These are phyloP conservation scores for Mycosphaerelloides madeirae DNA, from an alignment of 2,329 filamentous ascomycete genomes.

Conservation along the genomic window DNA sequence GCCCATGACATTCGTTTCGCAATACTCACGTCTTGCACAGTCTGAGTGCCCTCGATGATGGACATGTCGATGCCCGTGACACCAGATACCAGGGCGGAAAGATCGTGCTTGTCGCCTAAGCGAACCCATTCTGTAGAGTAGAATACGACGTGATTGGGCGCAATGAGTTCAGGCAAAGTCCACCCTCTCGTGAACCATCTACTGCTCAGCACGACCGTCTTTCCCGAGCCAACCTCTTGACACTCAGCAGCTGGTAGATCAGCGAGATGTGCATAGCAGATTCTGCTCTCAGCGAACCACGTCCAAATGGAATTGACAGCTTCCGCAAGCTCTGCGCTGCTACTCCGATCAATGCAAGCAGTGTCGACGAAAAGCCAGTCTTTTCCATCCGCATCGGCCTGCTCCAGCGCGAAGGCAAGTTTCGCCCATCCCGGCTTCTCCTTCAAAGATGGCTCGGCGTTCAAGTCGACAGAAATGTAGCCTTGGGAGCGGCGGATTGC, in stretches of 20 bases:
- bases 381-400: constrained; percentile 15
- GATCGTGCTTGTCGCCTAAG: constrained; percentile 9
- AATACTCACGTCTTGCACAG: constrained; percentile 2
- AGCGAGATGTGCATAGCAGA: constrained; percentile 8
- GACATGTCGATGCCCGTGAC: constrained; percentile 1
- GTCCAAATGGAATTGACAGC: constrained; percentile 7
- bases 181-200: constrained; percentile 7
- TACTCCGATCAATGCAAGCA: constrained; percentile 7
- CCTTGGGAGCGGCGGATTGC: not conserved
- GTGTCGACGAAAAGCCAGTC: constrained; percentile 11
- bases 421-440: constrained; percentile 13
- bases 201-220: not conserved
- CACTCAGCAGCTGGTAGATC: constrained; percentile 5
- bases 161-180: constrained; percentile 7
- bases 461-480: constrained; percentile 3
- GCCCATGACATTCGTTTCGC: constrained; percentile 10
- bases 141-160: constrained; percentile 8
- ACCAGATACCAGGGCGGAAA: not conserved
- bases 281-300: constrained; percentile 4
- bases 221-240: not conserved
- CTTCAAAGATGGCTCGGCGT: not conserved
- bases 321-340: constrained; percentile 6
- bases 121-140: constrained; percentile 7
- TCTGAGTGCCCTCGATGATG: constrained; percentile 3
- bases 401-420: constrained; percentile 12